Base-by-base conservation (phyloP, 2,329 filamentous ascomycete species). In the Cladophialophora chaetospira region DNA sequence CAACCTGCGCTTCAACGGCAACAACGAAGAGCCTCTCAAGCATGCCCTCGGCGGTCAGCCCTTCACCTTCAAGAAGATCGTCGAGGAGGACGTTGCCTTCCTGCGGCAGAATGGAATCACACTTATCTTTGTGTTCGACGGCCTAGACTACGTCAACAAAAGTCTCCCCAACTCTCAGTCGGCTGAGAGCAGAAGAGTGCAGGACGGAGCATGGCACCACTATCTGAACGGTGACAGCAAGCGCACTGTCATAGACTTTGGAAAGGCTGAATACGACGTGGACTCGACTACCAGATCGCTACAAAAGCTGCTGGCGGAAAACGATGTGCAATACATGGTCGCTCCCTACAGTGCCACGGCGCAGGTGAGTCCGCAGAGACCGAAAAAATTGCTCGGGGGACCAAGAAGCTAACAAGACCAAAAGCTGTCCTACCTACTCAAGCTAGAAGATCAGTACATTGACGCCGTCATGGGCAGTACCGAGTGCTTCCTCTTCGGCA, bases 101-200 rank as follows among this genome's bases (percentile, higher is more conserved):
- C 90, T 94, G 79, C 83, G 84, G 59, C 80, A 82, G 43, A 77
- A 86, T 66, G 82, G 83, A 17, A 87, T 96, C 50, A 84, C 79
- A n/a, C 89, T 89, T 1, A 77, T 95, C 62, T 97, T 99, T 72
- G 81, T 99, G 49, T 99, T 99, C 73, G 89, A 93, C 71, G 94
- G 94, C 31, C 83, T 96, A 67, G 85, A 91, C 35, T 82, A 91
- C 59, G 85, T 86, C 35, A 88, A 88, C 55, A 88, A 89, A 68
- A 87, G 92, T 67, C 85, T 89, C 44, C 75, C 77, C 9, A 78
- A 81, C 59, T 71, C 71, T 28, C 79, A 85, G 21, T 60, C 60
- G 31, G 79, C 88, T 53, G 81, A 85, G 63, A 82, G 83, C 43
- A 84, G 83, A 23, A 82, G 82, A 46, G 86, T 87, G 64, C 91